Base-by-base conservation (phyloP, 371 early-diverging fungal species). In the Chytridium lagenaria region DNA sequence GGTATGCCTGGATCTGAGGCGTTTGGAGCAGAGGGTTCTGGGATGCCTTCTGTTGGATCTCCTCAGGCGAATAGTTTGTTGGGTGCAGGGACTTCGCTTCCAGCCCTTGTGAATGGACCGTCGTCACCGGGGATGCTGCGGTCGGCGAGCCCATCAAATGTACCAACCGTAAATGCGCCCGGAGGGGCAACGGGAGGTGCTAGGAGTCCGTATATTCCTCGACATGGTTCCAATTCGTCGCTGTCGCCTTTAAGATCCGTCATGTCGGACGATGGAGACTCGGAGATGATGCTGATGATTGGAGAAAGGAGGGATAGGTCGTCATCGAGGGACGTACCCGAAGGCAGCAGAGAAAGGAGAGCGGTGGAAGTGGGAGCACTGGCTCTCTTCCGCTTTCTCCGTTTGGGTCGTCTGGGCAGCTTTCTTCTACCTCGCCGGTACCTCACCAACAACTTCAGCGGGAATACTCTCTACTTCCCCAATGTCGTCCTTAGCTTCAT, bases 161-260 rank as follows among this genome's bases (percentile, higher is more conserved):
- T 44, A 12, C 44, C 19, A 44, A 44, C 44, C 19, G 5, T 55
- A 7, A n/a, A n/a, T n/a, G n/a, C n/a, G n/a, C n/a, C n/a, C n/a
- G n/a, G n/a, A n/a, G n/a, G n/a, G n/a, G n/a, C n/a, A n/a, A n/a
- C n/a, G n/a, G n/a, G n/a, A n/a, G n/a, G n/a, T n/a, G n/a, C 61
- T 2, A 31, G 61, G 26, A 61, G 61, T 61, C 61, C 61, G 10
- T 61, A 61, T 34, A 34, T 34, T 3, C 61, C 61, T 37, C 61
- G 61, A 12, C 61, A 61, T 61, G 34, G 36, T 15, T 61, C 61
- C 2, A 37, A 26, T 12, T 33, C 36, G 10, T 61, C 61, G 30
- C 61, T 61, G 3, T 61, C 61, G n/a, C 61, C 61, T 34, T 23
- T 61, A 26, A 30, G 61, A 34, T 61, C 61, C 23, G 61, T 61